These are phyloP conservation scores for Ophiostoma himal-ulmi DNA, from an alignment of 2,329 filamentous ascomycete genomes.

Conservation along the genomic window DNA sequence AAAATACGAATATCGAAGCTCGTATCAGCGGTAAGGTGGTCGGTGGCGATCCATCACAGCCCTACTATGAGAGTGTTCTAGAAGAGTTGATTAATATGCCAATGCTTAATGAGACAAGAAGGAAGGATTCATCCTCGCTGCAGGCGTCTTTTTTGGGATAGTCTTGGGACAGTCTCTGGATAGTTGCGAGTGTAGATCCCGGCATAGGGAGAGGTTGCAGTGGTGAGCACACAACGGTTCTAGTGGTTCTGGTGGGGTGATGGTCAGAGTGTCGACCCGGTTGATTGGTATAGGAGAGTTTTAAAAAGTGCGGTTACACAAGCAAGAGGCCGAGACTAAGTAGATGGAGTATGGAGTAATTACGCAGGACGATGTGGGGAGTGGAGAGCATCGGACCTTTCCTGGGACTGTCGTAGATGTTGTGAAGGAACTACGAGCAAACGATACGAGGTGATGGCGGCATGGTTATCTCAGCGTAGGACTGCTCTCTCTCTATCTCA, in stretches of 20 bases:
- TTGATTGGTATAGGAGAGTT: conserved; percentile 4
- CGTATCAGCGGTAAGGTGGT: background rate
- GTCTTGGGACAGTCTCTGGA: no score
- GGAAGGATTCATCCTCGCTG: background rate
- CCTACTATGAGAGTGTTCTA: background rate
- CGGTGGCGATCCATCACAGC: background rate
- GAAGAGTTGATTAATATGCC: no score
- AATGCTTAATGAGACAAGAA: background rate
- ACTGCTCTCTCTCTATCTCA: background rate
- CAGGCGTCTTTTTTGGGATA: background rate
- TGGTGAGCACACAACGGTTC: background rate
- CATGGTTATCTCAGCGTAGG: background rate
- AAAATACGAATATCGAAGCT: background rate
- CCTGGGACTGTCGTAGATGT: background rate
- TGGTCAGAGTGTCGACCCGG: conserved; percentile 5
- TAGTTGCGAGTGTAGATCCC: background rate
- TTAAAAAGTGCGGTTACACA: background rate
- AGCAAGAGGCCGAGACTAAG: background rate
- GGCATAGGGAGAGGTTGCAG: conserved; percentile 2
- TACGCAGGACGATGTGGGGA: background rate
- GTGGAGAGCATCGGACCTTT: background rate
- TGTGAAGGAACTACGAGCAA: no score
- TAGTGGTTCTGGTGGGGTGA: background rate
- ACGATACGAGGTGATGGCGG: background rate
- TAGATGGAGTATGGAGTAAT: background rate